These are phyloP conservation scores for Solanum medicagineum DNA, from an alignment of 257 asterid species.

Conservation along the genomic window DNA sequence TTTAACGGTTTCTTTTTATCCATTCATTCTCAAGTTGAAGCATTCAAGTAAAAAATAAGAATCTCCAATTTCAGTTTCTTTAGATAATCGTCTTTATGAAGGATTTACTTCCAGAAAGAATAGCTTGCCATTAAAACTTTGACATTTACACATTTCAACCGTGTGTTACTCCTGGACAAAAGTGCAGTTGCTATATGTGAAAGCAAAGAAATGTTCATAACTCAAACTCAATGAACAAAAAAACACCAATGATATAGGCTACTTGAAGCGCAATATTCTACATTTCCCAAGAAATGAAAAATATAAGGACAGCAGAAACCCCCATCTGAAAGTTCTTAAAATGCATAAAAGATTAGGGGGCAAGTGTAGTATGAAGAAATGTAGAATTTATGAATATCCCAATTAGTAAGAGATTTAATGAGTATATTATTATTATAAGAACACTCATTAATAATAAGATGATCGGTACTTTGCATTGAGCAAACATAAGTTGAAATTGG, in stretches of 20 bases:
- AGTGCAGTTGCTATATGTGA: too few relatives aligned
- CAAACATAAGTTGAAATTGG: too few relatives aligned
- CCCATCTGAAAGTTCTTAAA: background rate
- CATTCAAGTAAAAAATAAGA: too few relatives aligned
- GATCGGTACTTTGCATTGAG: background rate
- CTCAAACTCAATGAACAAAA: background rate
- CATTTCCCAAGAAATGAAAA: background rate
- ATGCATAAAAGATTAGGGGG: background rate
- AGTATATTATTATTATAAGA: background rate
- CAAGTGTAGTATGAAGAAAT: background rate
- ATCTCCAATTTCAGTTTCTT: too few relatives aligned
- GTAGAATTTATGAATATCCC: background rate
- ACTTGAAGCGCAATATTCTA: background rate
- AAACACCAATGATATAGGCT: background rate
- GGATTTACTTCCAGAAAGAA: too few relatives aligned
- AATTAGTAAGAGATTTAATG: background rate
- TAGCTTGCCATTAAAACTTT: too few relatives aligned
- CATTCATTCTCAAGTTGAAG: background rate
- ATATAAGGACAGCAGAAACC: background rate
- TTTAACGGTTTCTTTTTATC: background rate
- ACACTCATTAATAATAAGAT: background rate
- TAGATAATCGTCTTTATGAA: too few relatives aligned
- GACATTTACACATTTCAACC: too few relatives aligned
- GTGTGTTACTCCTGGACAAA: too few relatives aligned
- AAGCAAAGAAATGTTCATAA: too few relatives aligned